These are phyloP conservation scores for Kurtzmaniella quercitrusa DNA, from an alignment of 1,139 yeast genomes.

Conservation along the genomic window DNA sequence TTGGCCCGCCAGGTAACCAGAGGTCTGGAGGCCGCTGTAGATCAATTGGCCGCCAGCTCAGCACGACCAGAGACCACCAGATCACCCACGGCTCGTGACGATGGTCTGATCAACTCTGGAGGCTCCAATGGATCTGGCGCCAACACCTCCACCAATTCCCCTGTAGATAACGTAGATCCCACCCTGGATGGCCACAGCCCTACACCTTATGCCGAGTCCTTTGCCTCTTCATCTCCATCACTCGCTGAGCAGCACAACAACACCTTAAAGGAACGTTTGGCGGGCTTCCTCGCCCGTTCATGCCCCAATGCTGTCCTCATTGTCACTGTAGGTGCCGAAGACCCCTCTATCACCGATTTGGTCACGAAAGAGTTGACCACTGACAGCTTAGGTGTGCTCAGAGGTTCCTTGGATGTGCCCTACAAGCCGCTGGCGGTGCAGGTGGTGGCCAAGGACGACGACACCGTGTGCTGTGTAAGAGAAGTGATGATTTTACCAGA, in stretches of 20 bases:
- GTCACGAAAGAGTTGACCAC: conserved; percentile 32
- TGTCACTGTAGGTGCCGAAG: conserved; percentile 48
- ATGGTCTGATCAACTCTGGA: conserved; percentile 12
- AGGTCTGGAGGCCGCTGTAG: conserved; percentile 16
- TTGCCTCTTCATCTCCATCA: conserved; percentile 6
- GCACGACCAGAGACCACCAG: conserved; percentile 6
- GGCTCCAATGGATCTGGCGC: conserved; percentile 8
- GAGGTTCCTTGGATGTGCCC: conserved; percentile 41
- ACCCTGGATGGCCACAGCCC: neutral
- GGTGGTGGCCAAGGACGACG: conserved; percentile 37
- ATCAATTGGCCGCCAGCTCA: neutral
- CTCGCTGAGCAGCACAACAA: conserved; percentile 14
- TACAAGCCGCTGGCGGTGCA: conserved; percentile 54
- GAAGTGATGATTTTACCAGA: conserved; percentile 39
- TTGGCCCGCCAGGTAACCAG: conserved; percentile 69
- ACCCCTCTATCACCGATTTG: conserved; percentile 16
- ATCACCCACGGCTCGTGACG: conserved; percentile 9
- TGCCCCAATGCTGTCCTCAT: conserved; percentile 51
- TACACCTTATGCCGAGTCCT: conserved; percentile 10
- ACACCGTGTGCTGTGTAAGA: conserved; percentile 42
- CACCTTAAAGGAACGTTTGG: conserved; percentile 49
- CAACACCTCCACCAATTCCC: conserved; percentile 4
- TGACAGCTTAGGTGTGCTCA: conserved; percentile 60
- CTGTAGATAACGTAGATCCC: neutral
- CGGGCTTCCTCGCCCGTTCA: conserved; percentile 56